Base-by-base conservation (phyloP, 257 asterid genomes). In the Dorcoceras hygrometricum region DNA sequence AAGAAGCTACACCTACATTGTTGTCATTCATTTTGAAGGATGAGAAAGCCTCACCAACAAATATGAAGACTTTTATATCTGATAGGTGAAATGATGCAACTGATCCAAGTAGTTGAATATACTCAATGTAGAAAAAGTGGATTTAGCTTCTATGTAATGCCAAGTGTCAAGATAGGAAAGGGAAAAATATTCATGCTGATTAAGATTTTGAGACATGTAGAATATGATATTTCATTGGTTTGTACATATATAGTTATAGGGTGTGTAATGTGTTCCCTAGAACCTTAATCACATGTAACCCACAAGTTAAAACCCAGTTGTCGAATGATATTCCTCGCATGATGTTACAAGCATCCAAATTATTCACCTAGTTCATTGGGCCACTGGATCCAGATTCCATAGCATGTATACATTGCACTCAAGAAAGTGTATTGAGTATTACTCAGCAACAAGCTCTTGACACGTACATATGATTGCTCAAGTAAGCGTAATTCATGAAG, bases 1-100 rank as follows among this genome's bases (percentile, higher is more conserved):
- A 62, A 57, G 81, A 77, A 72, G 82, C 81, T 68, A 66, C 80
- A 72, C 53, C 73, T 51, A 78, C 50, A 39, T 39, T 39, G 50
- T 39, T 39, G 50, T 77, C 84, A 51, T 73, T 86, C 67, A 84
- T 83, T 63, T 83, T 46, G 58, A 69, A 63, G 76, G 88, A 76
- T 71, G 61, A 24, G 75, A 67, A 68, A 79, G 73, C 71, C 73
- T 57, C 72, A 58, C 66, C 67, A 60, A 65, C 78, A 75, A 76
- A 74, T 63, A 74, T 57, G 61, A 73, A 77, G 66, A 39, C 22
- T 54, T 57, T 59, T 54, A 67, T 57, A 79, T 72, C 59, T 25
- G 57, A 68, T 76, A 73, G 81, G 75, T 63, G 43, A 67, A 25
- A 55, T 18, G 60, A 66, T 67, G 72, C 67, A 57, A 59, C 65